These are phyloP conservation scores for Amanita brunnescens DNA, from an alignment of 768 basidiomycete genomes.

Conservation along the genomic window DNA sequence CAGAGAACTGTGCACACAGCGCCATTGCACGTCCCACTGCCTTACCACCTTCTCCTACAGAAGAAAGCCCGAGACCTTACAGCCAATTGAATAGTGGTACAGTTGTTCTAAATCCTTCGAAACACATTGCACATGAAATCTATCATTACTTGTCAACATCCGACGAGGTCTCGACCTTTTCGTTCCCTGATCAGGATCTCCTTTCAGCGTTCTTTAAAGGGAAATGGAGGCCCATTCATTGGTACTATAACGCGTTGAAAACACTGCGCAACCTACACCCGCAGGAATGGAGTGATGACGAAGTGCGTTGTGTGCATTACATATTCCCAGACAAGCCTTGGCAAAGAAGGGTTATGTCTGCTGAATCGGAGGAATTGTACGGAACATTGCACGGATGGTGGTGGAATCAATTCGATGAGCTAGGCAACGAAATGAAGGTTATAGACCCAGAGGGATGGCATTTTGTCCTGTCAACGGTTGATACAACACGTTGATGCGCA, in stretches of 20 bases:
- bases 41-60: slow-evolving; percentile 24
- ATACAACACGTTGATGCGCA: slow-evolving; percentile 13
- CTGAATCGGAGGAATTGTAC: slow-evolving; percentile 30
- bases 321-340: slow-evolving; percentile 86
- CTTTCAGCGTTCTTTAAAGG: slow-evolving; percentile 73
- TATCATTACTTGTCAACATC: slow-evolving; percentile 42
- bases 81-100: slow-evolving; percentile 85
- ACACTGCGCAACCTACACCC: slow-evolving; percentile 70
- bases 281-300: slow-evolving; percentile 74
- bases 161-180: slow-evolving; percentile 31
- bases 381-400: slow-evolving; percentile 62
- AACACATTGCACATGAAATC: slow-evolving; percentile 42
- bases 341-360: slow-evolving; percentile 41
- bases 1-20: slow-evolving; percentile 86
- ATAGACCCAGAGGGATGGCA: slow-evolving; percentile 40
- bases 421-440: slow-evolving; percentile 34
- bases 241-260: slow-evolving; percentile 90
- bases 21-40: slow-evolving; percentile 38
- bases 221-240: slow-evolving; percentile 71
- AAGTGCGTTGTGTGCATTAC: slow-evolving; percentile 83
- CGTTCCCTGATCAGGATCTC: slow-evolving; percentile 90
- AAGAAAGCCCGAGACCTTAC: slow-evolving; percentile 60
- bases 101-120: slow-evolving; percentile 77
- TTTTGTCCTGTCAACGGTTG: slow-evolving; percentile 43
- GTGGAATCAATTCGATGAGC: slow-evolving; percentile 60